Evolutionary conservation across 2,329 filamentous ascomycete genomes (phyloP).

Genomic region (Nothopassalora personata): DNA sequence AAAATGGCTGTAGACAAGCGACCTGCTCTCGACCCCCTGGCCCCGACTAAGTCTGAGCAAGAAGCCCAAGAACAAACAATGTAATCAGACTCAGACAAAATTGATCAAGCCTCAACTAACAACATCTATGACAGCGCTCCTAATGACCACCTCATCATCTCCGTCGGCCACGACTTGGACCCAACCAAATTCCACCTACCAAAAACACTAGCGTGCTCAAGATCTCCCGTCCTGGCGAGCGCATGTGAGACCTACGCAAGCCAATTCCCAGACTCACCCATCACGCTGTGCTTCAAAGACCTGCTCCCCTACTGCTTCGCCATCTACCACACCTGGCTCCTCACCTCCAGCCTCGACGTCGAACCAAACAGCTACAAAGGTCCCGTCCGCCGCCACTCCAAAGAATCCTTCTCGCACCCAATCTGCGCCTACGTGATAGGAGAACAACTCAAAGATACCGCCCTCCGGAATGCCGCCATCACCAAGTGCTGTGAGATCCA

Average conservation of each 20-base stretch:
- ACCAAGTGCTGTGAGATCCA: neutral
- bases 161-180: neutral
- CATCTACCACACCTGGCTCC: neutral
- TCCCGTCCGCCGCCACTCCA: constrained; percentile 1
- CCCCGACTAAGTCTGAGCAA: neutral
- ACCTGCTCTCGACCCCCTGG: neutral
- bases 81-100: neutral
- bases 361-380: neutral
- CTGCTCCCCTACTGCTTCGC: neutral
- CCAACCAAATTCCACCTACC: neutral
- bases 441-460: neutral
- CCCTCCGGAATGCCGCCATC: neutral
- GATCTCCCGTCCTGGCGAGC: neutral
- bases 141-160: neutral
- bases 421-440: neutral
- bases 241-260: neutral
- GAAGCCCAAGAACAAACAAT: neutral
- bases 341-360: neutral
- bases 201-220: neutral
- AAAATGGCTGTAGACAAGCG: neutral
- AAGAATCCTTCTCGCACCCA: neutral
- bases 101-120: neutral
- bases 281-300: neutral
- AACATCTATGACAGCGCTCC: neutral
- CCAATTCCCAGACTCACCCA: neutral